phyloP scores from a whole-genome alignment of 192 early-diverging fungal genomes.

The Entrophospora sp. region DNA sequence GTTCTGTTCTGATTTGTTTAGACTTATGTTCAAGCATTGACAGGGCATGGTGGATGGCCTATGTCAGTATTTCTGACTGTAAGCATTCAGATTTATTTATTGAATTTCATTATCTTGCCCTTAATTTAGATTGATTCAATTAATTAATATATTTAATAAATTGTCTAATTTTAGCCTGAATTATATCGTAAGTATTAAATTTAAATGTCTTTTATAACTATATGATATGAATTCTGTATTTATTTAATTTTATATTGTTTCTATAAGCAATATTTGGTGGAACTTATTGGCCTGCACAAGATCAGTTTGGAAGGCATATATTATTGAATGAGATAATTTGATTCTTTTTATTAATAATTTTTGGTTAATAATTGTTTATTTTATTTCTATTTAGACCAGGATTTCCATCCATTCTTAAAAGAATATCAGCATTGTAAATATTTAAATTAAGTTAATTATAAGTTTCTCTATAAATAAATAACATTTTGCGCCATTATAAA shows the following conservation, averaged over 20 bases:
- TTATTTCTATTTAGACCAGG: constrained; percentile 21
- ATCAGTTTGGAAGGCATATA: constrained; percentile 22
- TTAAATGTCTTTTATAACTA: neutral
- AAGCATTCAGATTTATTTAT: constrained; percentile 30
- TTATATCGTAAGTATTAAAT: constrained; percentile 22
- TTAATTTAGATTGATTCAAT: neutral
- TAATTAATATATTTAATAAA: neutral
- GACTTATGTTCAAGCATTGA: constrained; percentile 48
- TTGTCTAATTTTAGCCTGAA: constrained; percentile 17
- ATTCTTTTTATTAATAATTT: neutral
- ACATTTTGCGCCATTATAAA: too few relatives aligned
- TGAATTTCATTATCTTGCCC: constrained; percentile 29
- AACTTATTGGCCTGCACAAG: constrained; percentile 38
- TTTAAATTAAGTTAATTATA: neutral
- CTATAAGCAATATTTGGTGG: constrained; percentile 32
- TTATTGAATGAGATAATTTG: neutral
- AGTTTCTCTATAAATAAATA: too few relatives aligned
- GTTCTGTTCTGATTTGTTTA: too few relatives aligned
- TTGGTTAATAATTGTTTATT: neutral
- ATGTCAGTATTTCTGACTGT: constrained; percentile 57
- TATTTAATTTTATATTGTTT: neutral
- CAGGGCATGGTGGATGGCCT: constrained; percentile 63
- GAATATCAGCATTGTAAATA: constrained; percentile 22
- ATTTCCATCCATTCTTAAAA: constrained; percentile 26
- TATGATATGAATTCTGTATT: neutral